A percentile compares a stretch with the other conserved stretches of the same genome.
phyloP scores from a whole-genome alignment of 345 rosid genomes.

The Dipteronia sinensis region DNA sequence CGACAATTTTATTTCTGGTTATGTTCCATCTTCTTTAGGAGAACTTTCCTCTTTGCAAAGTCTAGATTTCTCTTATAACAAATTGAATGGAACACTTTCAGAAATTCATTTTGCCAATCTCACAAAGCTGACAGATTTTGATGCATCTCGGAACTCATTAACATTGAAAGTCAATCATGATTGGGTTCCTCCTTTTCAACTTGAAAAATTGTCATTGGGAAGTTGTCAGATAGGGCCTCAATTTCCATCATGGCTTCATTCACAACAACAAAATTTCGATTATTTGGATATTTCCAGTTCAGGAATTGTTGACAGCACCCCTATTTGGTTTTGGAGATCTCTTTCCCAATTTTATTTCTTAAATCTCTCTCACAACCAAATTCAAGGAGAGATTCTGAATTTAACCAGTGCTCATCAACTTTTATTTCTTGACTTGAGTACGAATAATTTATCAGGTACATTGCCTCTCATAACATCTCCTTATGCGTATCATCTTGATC shows the following conservation, averaged over 20 bases:
- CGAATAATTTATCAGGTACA: slow-evolving; percentile 22
- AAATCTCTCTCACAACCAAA: slow-evolving; percentile 34
- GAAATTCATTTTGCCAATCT: too few species aligned
- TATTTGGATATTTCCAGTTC: slow-evolving; percentile 33
- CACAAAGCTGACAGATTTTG: too few species aligned
- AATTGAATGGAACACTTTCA: too few species aligned
- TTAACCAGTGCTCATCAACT: background rate
- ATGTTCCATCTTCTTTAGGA: too few species aligned
- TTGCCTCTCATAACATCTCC: background rate
- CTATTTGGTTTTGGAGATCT: slow-evolving; percentile 32
- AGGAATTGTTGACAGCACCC: slow-evolving; percentile 29
- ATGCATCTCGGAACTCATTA: too few species aligned
- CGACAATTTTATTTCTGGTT: background rate
- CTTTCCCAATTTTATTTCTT: background rate
- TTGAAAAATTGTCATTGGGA: background rate
- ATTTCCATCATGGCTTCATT: slow-evolving; percentile 35
- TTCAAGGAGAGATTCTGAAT: slow-evolving; percentile 28
- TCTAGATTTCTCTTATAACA: too few species aligned
- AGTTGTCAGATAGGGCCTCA: slow-evolving; percentile 26
- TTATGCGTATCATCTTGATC: too few species aligned
- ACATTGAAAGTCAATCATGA: too few species aligned
- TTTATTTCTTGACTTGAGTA: slow-evolving; percentile 22
- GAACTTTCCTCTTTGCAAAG: too few species aligned
- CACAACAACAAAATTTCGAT: background rate
- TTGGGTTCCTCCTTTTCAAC: too few species aligned